A percentile compares a stretch with the other conserved stretches of the same genome.
Conservation (phyloP, 2,329 filamentous ascomycete genomes). For the Apiospora kogelbergensis region DNA sequence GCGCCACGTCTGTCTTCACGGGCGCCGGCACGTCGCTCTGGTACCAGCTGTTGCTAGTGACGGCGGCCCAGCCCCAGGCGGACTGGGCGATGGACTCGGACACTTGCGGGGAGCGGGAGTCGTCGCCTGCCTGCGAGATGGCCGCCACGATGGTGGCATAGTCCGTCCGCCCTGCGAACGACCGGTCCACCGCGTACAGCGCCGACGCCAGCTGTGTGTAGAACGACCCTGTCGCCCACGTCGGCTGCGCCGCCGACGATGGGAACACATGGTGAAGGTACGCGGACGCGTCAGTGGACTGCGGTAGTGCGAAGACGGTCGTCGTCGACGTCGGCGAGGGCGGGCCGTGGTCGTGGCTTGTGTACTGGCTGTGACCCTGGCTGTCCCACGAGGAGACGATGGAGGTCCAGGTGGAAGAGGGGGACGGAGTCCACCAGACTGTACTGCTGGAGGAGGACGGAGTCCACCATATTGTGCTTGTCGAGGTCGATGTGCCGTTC, state of each 20-base stretch:
- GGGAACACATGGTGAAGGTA: slow-evolving; percentile 15
- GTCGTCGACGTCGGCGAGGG: neutral
- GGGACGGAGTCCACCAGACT: neutral
- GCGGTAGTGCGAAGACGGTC: slow-evolving; percentile 4
- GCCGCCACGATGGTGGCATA: slow-evolving; percentile 19
- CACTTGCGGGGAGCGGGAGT: slow-evolving; percentile 2
- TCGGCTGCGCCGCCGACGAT: slow-evolving; percentile 13
- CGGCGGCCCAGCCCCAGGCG: slow-evolving; percentile 17
- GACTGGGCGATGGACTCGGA: slow-evolving; percentile 16
- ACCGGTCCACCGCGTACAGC: slow-evolving; percentile 20
- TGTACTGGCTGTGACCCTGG: neutral
- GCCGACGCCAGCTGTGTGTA: slow-evolving; percentile 19
- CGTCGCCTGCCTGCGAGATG: slow-evolving; percentile 18
- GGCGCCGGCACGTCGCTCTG: slow-evolving; percentile 14
- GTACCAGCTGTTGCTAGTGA: slow-evolving; percentile 20
- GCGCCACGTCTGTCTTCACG: slow-evolving; percentile 15
- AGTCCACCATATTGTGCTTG: neutral
- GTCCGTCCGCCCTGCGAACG: slow-evolving; percentile 17
- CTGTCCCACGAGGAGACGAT: neutral
- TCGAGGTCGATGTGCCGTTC: neutral
- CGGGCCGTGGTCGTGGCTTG: neutral
- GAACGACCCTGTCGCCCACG: slow-evolving; percentile 21
- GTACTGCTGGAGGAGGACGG: neutral
- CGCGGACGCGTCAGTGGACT: slow-evolving; percentile 10
- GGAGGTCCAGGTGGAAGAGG: neutral